phyloP scores from a whole-genome alignment of 495 filamentous ascomycete species.

The Aspergillus heteromorphus region DNA sequence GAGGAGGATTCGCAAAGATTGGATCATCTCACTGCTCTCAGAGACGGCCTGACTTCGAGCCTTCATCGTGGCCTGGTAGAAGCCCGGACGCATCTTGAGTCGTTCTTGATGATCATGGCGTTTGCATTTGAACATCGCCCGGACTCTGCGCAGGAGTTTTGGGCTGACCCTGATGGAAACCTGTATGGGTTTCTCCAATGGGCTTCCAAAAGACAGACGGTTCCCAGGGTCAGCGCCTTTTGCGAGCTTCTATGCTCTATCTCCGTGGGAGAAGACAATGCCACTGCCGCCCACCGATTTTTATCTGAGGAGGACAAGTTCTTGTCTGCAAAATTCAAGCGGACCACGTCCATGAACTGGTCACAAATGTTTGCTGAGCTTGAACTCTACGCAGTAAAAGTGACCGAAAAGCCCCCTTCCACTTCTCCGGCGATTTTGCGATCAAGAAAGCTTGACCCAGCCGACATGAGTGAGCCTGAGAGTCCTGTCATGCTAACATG shows the following conservation, averaged over 20 bases:
- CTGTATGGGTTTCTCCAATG: slow-evolving; percentile 90
- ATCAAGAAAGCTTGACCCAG: slow-evolving; percentile 59
- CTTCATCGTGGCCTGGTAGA: slow-evolving; percentile 44
- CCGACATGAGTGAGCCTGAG: slow-evolving; percentile 71
- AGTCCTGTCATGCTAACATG: slow-evolving; percentile 87
- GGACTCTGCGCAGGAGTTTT: slow-evolving; percentile 81
- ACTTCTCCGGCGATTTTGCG: slow-evolving; percentile 53
- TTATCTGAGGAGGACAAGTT: slow-evolving; percentile 78
- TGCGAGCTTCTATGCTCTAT: slow-evolving; percentile 91
- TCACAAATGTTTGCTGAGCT: slow-evolving; percentile 87
- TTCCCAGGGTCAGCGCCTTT: slow-evolving; percentile 87
- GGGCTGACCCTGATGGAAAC: slow-evolving; percentile 83
- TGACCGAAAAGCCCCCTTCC: slow-evolving; percentile 58
- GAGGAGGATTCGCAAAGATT: slow-evolving; percentile 86
- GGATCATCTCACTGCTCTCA: slow-evolving; percentile 51
- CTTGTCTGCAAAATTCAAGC: slow-evolving; percentile 66
- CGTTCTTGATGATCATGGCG: slow-evolving; percentile 85
- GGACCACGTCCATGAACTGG: slow-evolving; percentile 81
- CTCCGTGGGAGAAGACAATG: slow-evolving; percentile 71
- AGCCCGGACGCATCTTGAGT: slow-evolving; percentile 72
- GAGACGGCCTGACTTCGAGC: slow-evolving; percentile 43
- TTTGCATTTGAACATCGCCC: slow-evolving; percentile 81
- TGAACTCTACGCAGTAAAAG: slow-evolving; percentile 62
- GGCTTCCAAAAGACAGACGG: slow-evolving; percentile 87
- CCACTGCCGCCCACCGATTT: slow-evolving; percentile 77